Conservation (phyloP, 1,284 basidiomycete species). For the Fomitopsis betulina region DNA sequence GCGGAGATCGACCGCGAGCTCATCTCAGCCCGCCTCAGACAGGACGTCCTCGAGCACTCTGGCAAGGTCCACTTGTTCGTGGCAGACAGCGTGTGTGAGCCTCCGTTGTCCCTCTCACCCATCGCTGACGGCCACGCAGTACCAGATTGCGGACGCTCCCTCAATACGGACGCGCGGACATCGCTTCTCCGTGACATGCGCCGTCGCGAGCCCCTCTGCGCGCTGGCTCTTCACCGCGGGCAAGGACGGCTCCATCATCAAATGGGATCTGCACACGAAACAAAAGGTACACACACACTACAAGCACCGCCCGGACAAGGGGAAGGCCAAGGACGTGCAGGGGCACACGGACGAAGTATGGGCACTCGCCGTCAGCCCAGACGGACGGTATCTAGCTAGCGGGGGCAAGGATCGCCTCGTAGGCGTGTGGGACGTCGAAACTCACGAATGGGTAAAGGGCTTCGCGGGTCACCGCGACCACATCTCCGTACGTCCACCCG, state of each 20-base stretch:
- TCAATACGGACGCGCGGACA: constrained; percentile 61
- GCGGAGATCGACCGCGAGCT: constrained; percentile 91
- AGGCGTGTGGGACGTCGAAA: constrained; percentile 80
- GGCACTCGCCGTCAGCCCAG: constrained; percentile 78
- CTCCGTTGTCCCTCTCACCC: background rate
- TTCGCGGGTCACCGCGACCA: constrained; percentile 85
- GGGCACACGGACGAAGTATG: constrained; percentile 90
- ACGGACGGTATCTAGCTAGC: constrained; percentile 83
- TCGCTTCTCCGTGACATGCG: constrained; percentile 72
- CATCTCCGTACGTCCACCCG: constrained; percentile 62
- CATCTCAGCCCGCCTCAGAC: constrained; percentile 84
- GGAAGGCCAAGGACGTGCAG: constrained; percentile 49
- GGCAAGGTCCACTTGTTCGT: constrained; percentile 84
- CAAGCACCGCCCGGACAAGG: constrained; percentile 54
- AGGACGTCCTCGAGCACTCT: constrained; percentile 83
- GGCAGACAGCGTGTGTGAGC: constrained; percentile 55
- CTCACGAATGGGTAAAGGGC: constrained; percentile 69
- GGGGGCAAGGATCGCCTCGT: constrained; percentile 82
- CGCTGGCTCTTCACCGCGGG: constrained; percentile 75
- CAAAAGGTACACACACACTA: constrained; percentile 53
- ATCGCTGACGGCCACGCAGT: constrained; percentile 20
- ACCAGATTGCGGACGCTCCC: constrained; percentile 40
- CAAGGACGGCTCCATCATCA: constrained; percentile 83
- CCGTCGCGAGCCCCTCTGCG: constrained; percentile 66
- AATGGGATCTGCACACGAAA: constrained; percentile 71